phyloP scores from a whole-genome alignment of 768 basidiomycete genomes.

The Tulasnella calospora region DNA sequence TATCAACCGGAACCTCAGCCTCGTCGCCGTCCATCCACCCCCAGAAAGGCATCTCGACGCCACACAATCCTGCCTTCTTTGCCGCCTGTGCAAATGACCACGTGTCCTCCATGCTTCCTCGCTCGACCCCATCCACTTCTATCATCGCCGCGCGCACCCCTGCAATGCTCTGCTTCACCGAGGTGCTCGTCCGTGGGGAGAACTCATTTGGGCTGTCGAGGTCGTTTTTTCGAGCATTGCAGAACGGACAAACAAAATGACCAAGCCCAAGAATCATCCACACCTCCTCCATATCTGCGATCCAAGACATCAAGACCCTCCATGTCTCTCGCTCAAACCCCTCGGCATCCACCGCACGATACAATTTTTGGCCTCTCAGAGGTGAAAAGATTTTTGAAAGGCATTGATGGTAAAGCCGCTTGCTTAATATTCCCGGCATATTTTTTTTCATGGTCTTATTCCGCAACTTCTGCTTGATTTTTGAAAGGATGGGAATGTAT shows the following conservation, averaged over 20 bases:
- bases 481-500: not conserved
- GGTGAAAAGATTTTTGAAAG: not conserved
- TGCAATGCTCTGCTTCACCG: not conserved
- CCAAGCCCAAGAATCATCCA: slow-evolving; percentile 19
- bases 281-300: slow-evolving; percentile 23
- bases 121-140: not conserved
- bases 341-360: slow-evolving; percentile 36
- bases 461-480: not conserved
- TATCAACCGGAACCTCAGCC: not conserved
- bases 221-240: not conserved
- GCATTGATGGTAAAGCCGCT: not conserved
- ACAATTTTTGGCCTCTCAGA: not conserved
- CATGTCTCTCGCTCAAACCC: slow-evolving; percentile 35
- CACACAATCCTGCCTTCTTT: not conserved
- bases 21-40: not conserved
- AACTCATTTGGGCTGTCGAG: not conserved
- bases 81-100: slow-evolving; percentile 32
- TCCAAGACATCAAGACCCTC: slow-evolving; percentile 40
- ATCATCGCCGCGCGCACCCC: not conserved
- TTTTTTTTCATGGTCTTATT: not conserved
- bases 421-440: not conserved
- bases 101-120: slow-evolving; percentile 37
- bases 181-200: not conserved
- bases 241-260: slow-evolving; percentile 23
- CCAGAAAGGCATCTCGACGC: not conserved